phyloP scores from a whole-genome alignment of 768 basidiomycete species.

The Kwoniella sp. region DNA sequence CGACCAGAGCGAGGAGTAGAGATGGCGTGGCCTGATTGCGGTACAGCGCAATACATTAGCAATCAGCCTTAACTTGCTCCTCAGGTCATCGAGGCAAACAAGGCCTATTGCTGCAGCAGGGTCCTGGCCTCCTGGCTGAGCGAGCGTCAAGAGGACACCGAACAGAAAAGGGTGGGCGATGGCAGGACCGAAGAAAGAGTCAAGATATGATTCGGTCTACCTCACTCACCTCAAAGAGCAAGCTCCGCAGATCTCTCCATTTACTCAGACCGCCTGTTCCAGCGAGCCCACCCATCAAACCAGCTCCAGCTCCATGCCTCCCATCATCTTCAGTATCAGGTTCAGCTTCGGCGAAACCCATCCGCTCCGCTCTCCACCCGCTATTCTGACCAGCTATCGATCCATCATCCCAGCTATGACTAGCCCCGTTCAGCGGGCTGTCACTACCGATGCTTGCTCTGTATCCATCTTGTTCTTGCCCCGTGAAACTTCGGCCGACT shows the following conservation, averaged over 20 bases:
- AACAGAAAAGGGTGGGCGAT: too few relatives aligned
- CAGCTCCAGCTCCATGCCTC: background rate
- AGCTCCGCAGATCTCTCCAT: conserved; percentile 38
- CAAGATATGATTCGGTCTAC: background rate
- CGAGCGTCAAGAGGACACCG: too few relatives aligned
- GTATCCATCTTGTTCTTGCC: too few relatives aligned
- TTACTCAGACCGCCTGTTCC: conserved; percentile 3
- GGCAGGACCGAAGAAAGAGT: too few relatives aligned
- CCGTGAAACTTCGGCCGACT: too few relatives aligned
- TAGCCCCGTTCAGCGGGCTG: too few relatives aligned
- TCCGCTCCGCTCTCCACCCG: conserved; percentile 2
- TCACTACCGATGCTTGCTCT: too few relatives aligned
- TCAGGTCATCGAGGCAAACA: too few relatives aligned
- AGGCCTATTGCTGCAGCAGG: too few relatives aligned
- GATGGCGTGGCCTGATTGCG: conserved; percentile 75
- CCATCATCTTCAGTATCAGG: conserved; percentile 6
- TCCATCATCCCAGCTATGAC: background rate
- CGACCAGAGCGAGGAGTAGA: conserved; percentile 76
- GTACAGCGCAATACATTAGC: background rate
- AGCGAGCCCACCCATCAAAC: background rate
- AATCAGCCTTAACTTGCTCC: too few relatives aligned
- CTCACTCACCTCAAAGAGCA: conserved; percentile 50
- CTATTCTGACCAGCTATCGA: background rate
- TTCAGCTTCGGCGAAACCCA: conserved; percentile 19
- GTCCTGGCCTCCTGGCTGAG: too few relatives aligned